These are phyloP conservation scores for Quercus tomentella DNA, from an alignment of 331 rosid genomes.

Conservation along the genomic window DNA sequence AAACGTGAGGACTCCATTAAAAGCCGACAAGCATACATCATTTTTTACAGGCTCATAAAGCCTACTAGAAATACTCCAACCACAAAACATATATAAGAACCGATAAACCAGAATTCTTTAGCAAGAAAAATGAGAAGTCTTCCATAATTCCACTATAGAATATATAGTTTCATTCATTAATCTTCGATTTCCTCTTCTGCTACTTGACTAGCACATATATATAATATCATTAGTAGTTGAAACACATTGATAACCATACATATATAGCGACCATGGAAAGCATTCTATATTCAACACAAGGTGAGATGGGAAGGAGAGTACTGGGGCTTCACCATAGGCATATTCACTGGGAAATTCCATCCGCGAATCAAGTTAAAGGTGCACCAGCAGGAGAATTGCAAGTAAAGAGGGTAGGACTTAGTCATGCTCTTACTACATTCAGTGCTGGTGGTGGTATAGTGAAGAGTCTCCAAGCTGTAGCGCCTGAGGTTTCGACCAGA, in stretches of 20 bases:
- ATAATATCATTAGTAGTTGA: not conserved
- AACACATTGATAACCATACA: not conserved
- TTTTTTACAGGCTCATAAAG: too few species aligned
- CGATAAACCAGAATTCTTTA: not conserved
- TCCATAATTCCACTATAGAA: not conserved
- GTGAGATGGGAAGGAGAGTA: constrained; percentile 19
- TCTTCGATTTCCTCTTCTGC: not conserved
- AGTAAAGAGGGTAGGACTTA: constrained; percentile 4
- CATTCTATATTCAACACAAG: constrained; percentile 18
- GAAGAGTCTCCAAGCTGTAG: constrained; percentile 19
- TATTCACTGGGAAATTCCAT: constrained; percentile 17
- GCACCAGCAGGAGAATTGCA: constrained; percentile 28
- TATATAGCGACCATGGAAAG: constrained; percentile 24
- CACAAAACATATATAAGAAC: not conserved
- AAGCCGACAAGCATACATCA: not conserved
- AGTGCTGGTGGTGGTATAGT: not conserved
- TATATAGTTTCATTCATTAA: not conserved
- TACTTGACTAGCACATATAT: not conserved
- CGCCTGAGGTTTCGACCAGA: constrained; percentile 29
- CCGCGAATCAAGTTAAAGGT: not conserved
- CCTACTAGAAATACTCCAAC: not conserved
- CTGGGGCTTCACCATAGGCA: constrained; percentile 20
- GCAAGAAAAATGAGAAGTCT: not conserved
- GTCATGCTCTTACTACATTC: constrained; percentile 12
- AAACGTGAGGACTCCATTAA: constrained; percentile 15